Evolutionary conservation across 2,329 filamentous ascomycete species (phyloP).

Genomic region (Claviceps monticola): DNA sequence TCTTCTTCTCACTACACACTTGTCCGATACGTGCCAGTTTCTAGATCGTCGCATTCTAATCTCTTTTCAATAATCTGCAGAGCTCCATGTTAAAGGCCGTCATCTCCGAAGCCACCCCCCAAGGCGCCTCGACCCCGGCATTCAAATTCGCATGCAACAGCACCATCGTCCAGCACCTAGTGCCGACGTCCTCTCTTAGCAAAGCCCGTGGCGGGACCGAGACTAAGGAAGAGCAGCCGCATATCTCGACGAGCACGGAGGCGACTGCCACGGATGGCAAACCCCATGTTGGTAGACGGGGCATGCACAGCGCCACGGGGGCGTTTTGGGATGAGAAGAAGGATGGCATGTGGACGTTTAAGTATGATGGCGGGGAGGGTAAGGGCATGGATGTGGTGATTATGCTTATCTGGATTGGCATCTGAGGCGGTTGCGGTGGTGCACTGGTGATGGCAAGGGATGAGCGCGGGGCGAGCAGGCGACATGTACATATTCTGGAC

Average conservation of each 20-base stretch:
- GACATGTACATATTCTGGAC: not conserved
- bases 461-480: not conserved
- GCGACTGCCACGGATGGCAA: constrained; percentile 47
- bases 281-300: constrained; percentile 67
- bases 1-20: too few species aligned
- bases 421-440: constrained; percentile 25
- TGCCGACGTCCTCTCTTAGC: constrained; percentile 51
- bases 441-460: not conserved
- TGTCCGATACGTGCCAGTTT: too few species aligned
- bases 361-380: constrained; percentile 57
- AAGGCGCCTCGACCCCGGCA: constrained; percentile 41
- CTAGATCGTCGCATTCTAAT: not conserved
- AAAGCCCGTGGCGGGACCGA: constrained; percentile 40
- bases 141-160: constrained; percentile 97
- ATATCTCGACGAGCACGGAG: constrained; percentile 40
- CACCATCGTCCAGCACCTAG: constrained; percentile 91
- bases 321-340: constrained; percentile 87
- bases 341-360: constrained; percentile 82
- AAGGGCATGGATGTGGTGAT: constrained; percentile 58
- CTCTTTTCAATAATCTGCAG: constrained; percentile 24
- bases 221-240: constrained; percentile 33
- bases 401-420: constrained; percentile 65
- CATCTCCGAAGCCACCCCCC: constrained; percentile 57
- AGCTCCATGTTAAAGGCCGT: constrained; percentile 64
- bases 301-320: constrained; percentile 77